Evolutionary conservation across 179 eudicot genomes (phyloP), one percentile per base, ranked within the genome.

Genomic region (Silene noctiflora): DNA sequence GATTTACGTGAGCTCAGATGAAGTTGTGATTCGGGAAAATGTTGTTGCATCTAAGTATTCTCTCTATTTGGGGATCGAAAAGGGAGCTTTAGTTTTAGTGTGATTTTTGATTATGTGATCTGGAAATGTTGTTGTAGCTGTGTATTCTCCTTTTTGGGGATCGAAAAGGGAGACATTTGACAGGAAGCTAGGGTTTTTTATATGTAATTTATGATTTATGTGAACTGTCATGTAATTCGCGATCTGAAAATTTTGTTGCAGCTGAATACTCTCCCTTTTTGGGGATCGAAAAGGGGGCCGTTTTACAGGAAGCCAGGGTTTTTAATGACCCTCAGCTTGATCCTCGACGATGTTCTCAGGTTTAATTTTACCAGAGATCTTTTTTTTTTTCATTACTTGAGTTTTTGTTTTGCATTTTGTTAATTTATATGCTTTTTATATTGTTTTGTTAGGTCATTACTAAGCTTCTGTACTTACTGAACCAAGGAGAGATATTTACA

Each of bases 261-360:
- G 97, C 84, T 33, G 97, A 92, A 69, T 92, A 87, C 80, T 91
- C 96, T 73, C 97, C 97, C 0, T 92, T 92, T 83, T 73, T 87
- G 73, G 97, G 96, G 83, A 92, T 91, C 53, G 97, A 92, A 80
- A 92, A 92, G 80, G 97, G 97, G 8, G 97, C 97, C 3, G 97
- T 92, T 73, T 96, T 92, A 77, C 97, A 92, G 69, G 97, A 92
- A 88, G 97, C 96, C 60, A 87, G 97, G 88, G 97, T 92, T 72
- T 92, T 92, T 78, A 89, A 92, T 69, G 97, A 91, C 63, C 96
- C 94, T 83, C 97, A 92, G 85, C 91, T 91, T 58, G 97, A 92
- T 80, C 85, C 98, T 0, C 84, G 96, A 79, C 87, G 98, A 87
- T 95, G 99, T 73, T 95, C 95, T 58, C 98, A 93, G 97, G 99